Evolutionary conservation across 495 filamentous ascomycete species (phyloP).

Genomic region (Bathelium albidoporum): DNA sequence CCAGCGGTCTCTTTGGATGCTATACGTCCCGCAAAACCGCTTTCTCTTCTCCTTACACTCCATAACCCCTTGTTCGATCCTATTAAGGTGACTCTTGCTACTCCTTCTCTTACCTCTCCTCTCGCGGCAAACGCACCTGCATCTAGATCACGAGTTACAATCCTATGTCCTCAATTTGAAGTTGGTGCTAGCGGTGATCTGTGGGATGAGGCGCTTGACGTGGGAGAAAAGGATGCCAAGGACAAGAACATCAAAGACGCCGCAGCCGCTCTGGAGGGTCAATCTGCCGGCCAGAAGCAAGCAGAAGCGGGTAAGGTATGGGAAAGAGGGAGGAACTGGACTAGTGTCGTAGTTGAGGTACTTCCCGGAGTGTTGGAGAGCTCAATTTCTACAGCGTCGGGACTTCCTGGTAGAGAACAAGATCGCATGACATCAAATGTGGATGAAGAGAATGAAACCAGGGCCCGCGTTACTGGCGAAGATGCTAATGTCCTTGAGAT

Average conservation of each 20-base stretch:
- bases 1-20: background rate
- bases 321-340: constrained; percentile 93
- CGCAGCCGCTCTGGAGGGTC: background rate
- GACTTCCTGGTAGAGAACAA: constrained; percentile 5
- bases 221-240: background rate
- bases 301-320: constrained; percentile 90
- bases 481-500: constrained; percentile 92
- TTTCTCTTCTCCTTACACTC: constrained; percentile 56
- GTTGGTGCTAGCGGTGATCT: constrained; percentile 91
- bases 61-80: constrained; percentile 90
- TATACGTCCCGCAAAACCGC: background rate
- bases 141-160: constrained; percentile 59
- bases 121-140: constrained; percentile 47
- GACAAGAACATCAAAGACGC: constrained; percentile 6
- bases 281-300: constrained; percentile 8
- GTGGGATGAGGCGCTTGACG: constrained; percentile 76
- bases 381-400: constrained; percentile 7
- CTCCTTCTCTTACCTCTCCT: constrained; percentile 61
- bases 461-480: constrained; percentile 34
- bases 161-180: constrained; percentile 89
- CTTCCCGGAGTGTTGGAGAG: constrained; percentile 48
- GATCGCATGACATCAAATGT: background rate
- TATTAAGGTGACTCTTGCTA: constrained; percentile 76
- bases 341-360: constrained; percentile 81
- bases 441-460: constrained; percentile 27